Evolutionary conservation across 306 rosid species (phyloP).

Genomic region (Rosa lucieae): DNA sequence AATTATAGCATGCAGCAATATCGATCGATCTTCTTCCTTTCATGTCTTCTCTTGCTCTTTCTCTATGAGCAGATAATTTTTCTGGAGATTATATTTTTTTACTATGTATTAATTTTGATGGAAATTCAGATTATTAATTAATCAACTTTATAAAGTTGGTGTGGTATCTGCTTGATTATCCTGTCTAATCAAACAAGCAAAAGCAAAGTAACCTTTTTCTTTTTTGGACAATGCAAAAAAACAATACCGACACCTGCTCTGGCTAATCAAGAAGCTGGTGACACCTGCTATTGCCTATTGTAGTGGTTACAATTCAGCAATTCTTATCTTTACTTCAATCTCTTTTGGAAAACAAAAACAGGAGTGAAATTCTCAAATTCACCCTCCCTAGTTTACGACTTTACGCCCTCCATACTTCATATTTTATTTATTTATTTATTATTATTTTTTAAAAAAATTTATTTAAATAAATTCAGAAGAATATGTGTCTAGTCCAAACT

Average conservation of each 20-base stretch:
- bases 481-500: too few relatives aligned
- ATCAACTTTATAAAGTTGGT: background rate
- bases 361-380: too few relatives aligned
- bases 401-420: too few relatives aligned
- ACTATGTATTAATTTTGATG: background rate
- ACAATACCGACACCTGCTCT: background rate
- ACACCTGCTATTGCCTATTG: background rate
- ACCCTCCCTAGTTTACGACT: too few relatives aligned
- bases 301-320: background rate
- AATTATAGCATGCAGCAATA: conserved; percentile 18
- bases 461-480: too few relatives aligned
- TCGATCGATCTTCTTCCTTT: background rate
- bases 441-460: too few relatives aligned
- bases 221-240: background rate
- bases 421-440: too few relatives aligned
- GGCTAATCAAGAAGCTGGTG: background rate
- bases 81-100: background rate
- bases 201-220: background rate
- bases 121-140: background rate
- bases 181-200: background rate
- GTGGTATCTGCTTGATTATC: background rate
- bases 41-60: background rate
- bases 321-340: background rate
- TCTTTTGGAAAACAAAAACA: too few relatives aligned
- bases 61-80: background rate